Evolutionary conservation across 2,329 filamentous ascomycete genomes (phyloP), one percentile per base, ranked within the genome.

Genomic region (Alternaria conjuncta): DNA sequence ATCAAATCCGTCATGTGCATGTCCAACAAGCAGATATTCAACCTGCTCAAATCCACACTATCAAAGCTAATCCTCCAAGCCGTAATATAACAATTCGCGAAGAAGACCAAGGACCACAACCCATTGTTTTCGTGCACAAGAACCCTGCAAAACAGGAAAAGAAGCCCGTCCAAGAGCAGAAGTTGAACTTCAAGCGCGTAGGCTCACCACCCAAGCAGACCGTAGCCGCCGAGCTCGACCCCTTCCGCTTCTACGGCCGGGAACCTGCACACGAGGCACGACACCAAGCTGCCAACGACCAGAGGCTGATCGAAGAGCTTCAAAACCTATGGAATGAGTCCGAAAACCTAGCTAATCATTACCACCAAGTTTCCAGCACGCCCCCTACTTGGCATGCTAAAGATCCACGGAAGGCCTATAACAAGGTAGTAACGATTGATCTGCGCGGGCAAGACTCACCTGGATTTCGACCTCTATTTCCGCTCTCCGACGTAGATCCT

Each of bases 1-100:
- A 5, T 5, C 28, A 3, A 8, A 2, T 4, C 9, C 4, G 15
- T 6, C n/a, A 41, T 41, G 5, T 18, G n/a, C 9, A 3, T 10
- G 3, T 18, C 36, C 9, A 18, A 0, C 36, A 11, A 41, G 36
- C 1, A 41, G 36, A 41, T 0, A 0, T 6, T 0, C 32, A n/a
- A 41, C 32, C 15, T 41, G 4, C 4, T 36, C 30, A 36, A 4
- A 15, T 9, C 30, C 13, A 36, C 6, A 36, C 30, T 15, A 2
- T 8, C 4, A 15, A 6, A 36, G 30, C 13, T 9, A 36, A 15
- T 36, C 13, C 30, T 36, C 30, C 30, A 36, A 15, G 30, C 30
- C 30, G 7, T 2, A 36, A 36, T 4, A 4, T 36, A 1, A 36
- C 9, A 3, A 36, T 9, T 15, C 30, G 7, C 13, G 6, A 36